A percentile compares a stretch with the other conserved stretches of the same genome.
Conservation (phyloP, 139 green algal species). For the Prasinococcaceae sp. region DNA sequence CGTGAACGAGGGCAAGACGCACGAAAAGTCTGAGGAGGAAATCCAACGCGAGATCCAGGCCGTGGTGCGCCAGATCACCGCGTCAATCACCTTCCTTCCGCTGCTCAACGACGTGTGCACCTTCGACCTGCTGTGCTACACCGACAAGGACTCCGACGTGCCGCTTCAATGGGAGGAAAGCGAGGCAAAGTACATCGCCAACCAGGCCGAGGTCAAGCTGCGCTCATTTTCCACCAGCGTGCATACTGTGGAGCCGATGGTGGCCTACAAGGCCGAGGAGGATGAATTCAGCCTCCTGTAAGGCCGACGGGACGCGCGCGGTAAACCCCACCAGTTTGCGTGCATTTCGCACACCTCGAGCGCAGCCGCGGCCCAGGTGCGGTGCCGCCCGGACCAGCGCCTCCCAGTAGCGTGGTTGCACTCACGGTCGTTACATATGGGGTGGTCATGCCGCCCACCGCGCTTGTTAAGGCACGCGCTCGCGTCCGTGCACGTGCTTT, state of each 20-base stretch:
- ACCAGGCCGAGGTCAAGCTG: conserved; percentile 65
- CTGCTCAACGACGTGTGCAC: conserved; percentile 72
- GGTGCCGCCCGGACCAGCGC: no score
- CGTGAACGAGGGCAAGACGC: conserved; percentile 26
- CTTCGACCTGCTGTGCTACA: conserved; percentile 90
- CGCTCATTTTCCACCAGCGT: conserved; percentile 86
- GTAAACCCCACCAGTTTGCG: no score
- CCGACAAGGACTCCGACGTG: conserved; percentile 48
- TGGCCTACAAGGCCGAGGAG: conserved; percentile 59
- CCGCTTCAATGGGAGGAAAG: conserved; percentile 81
- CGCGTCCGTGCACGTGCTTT: no score
- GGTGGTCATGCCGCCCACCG: no score
- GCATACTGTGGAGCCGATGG: conserved; percentile 75
- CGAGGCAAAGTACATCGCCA: conserved; percentile 62
- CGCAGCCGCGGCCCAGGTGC: no score
- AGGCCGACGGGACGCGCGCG: no score
- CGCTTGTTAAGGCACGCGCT: no score
- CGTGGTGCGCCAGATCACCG: conserved; percentile 91
- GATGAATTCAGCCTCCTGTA: no score
- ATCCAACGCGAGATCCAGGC: conserved; percentile 78
- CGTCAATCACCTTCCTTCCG: conserved; percentile 85
- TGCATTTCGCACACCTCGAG: no score
- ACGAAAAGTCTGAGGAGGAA: conserved; percentile 64
- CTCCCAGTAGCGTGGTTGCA: no score
- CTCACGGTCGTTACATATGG: no score